A percentile compares a stretch with the other conserved stretches of the same genome.
Evolutionary conservation across 2,329 filamentous ascomycete genomes (phyloP).

Genomic region (Colletotrichum zoysiae): DNA sequence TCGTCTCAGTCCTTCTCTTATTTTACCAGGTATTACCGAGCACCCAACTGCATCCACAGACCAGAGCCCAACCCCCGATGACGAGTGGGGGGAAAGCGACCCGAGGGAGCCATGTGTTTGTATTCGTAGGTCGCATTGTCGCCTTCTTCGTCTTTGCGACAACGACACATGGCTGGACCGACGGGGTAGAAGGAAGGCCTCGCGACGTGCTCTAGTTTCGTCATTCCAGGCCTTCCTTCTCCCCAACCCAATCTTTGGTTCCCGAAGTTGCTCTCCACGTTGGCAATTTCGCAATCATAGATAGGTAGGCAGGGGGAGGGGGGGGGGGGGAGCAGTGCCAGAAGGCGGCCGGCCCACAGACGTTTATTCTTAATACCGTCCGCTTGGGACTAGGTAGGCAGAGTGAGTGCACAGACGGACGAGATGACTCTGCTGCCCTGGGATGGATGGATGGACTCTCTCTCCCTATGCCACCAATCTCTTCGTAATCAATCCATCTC

Average conservation of each 20-base stretch:
- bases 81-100: not conserved
- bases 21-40: constrained; percentile 35
- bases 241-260: not conserved
- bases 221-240: not conserved
- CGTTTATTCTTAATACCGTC: not conserved
- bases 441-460: not conserved
- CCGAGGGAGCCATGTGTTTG: not conserved
- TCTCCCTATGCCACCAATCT: not conserved
- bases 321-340: not conserved
- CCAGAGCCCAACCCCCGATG: constrained; percentile 26
- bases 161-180: not conserved
- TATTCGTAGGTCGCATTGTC: too few species aligned
- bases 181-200: not conserved
- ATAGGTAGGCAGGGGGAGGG: constrained; percentile 10
- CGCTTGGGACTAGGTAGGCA: constrained; percentile 8
- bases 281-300: not conserved
- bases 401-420: not conserved
- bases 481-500: not conserved
- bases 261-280: not conserved
- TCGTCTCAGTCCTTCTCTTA: constrained; percentile 1
- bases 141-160: not conserved
- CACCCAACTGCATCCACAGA: constrained; percentile 21
- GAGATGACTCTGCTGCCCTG: not conserved
- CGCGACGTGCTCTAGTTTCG: not conserved
- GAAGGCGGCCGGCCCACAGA: constrained; percentile 20